phyloP scores from a whole-genome alignment of 2,329 filamentous ascomycete genomes.

The Cordyceps javanica region DNA sequence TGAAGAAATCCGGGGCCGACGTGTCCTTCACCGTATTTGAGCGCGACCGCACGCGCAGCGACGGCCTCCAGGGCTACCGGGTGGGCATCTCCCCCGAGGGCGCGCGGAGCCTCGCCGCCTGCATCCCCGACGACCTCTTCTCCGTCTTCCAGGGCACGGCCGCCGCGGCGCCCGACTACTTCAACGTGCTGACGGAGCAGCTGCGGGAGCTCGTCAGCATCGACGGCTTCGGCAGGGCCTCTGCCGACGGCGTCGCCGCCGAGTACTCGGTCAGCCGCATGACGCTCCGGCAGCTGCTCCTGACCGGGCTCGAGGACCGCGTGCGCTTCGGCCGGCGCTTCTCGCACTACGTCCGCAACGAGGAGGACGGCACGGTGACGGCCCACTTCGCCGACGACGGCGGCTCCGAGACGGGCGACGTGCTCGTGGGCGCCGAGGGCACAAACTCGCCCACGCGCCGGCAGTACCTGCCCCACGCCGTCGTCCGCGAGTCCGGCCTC shows the following conservation, averaged over 20 bases:
- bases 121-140: constrained; percentile 14
- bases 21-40: constrained; percentile 16
- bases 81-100: constrained; percentile 19
- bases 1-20: constrained; percentile 13
- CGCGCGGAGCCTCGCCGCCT: constrained; percentile 14
- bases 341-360: constrained; percentile 9
- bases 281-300: constrained; percentile 16
- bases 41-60: constrained; percentile 15
- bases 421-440: constrained; percentile 18
- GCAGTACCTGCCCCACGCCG: constrained; percentile 15
- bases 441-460: constrained; percentile 13
- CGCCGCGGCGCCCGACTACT: constrained; percentile 12
- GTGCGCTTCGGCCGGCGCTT: constrained; percentile 16
- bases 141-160: constrained; percentile 15
- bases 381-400: constrained; percentile 17
- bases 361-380: constrained; percentile 14
- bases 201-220: constrained; percentile 10
- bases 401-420: constrained; percentile 3
- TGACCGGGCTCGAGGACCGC: constrained; percentile 15
- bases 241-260: constrained; percentile 12
- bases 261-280: constrained; percentile 18
- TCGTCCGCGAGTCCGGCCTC: constrained; percentile 13
- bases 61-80: constrained; percentile 18
- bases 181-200: constrained; percentile 15
- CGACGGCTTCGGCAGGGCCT: constrained; percentile 10